A percentile compares a stretch with the other conserved stretches of the same genome.
phyloP scores from a whole-genome alignment of 1,284 basidiomycete genomes.

The Cryptococcus sp. region DNA sequence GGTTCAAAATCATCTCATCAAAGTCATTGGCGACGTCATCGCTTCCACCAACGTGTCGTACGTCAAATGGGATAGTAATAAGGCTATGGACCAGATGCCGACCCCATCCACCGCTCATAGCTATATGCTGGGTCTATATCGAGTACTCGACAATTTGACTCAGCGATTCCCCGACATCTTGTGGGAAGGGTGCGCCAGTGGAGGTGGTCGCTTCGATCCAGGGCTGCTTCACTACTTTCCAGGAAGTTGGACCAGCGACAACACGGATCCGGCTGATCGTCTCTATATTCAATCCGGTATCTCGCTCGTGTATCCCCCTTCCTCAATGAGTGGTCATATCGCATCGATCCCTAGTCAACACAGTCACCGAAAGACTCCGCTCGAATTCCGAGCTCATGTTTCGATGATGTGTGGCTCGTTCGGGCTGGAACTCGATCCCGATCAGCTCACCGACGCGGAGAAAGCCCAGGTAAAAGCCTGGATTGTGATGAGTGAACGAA shows the following conservation, averaged over 20 bases:
- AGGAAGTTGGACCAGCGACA: slow-evolving; percentile 33
- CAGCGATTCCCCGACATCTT: slow-evolving; percentile 28
- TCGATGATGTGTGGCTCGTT: slow-evolving; percentile 38
- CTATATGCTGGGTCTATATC: slow-evolving; percentile 35
- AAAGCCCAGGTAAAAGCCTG: slow-evolving; percentile 11
- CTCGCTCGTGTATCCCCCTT: slow-evolving; percentile 26
- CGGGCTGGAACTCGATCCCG: slow-evolving; percentile 33
- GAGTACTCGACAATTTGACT: slow-evolving; percentile 24
- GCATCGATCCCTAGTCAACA: slow-evolving; percentile 31
- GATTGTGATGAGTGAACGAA: slow-evolving; percentile 16
- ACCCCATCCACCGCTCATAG: slow-evolving; percentile 16
- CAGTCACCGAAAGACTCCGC: slow-evolving; percentile 21
- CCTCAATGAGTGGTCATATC: slow-evolving; percentile 29
- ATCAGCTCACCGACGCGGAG: slow-evolving; percentile 17
- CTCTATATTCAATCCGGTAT: slow-evolving; percentile 33
- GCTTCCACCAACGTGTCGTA: slow-evolving; percentile 20
- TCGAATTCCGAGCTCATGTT: slow-evolving; percentile 37
- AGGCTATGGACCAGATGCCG: slow-evolving; percentile 32
- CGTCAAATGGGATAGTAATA: slow-evolving; percentile 39
- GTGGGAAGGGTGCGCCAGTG: slow-evolving; percentile 35
- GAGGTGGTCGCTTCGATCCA: slow-evolving; percentile 34
- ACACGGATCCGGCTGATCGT: slow-evolving; percentile 32
- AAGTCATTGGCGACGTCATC: slow-evolving; percentile 16
- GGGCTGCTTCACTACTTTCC: slow-evolving; percentile 31
- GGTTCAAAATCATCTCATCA: slow-evolving; percentile 35